Base-by-base conservation (phyloP, 352 stramenopile species). In the Pythium dissimile region DNA sequence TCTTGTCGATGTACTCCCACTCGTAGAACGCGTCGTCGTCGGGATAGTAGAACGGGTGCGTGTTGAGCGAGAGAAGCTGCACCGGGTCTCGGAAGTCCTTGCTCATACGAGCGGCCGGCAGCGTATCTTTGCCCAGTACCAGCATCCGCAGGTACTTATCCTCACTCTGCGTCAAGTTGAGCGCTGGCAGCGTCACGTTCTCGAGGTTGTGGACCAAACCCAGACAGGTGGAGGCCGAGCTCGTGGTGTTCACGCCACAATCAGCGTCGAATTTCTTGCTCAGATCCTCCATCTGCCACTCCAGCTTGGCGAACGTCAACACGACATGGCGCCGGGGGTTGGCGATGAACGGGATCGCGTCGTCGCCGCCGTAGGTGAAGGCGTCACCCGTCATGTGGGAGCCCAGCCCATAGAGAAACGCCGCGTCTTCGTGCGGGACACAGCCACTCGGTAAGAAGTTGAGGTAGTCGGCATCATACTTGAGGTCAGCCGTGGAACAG, bases 221-320 rank as follows among this genome's bases (percentile, higher is more conserved):
- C 4, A 20, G 21, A 26, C 57, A 65, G 13, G n/a, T n/a, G n/a
- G n/a, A n/a, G n/a, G n/a, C n/a, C n/a, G n/a, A n/a, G n/a, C n/a
- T n/a, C n/a, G n/a, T n/a, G n/a, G n/a, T n/a, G n/a, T n/a, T n/a
- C n/a, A n/a, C n/a, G n/a, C n/a, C n/a, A n/a, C n/a, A n/a, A n/a
- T n/a, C n/a, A n/a, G 72, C 72, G 18, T 69, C 46, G 52, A 80
- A 84, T 27, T 58, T 42, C 0, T 60, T 28, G 1, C 63, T 59
- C 1, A 82, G 15, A n/a, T 75, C 28, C 9, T 71, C 51, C 4
- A 64, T 59, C 21, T 54, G 8, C 75, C 75, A 84, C 16, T 31
- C 57, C 6, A 82, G 38, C 42, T 81, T 59, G 15, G 62, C 72
- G 21, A 80, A 77, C 35, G 69, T 72, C 54, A 84, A 72, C 23